phyloP scores from a whole-genome alignment of 2,329 filamentous ascomycete genomes.

The Colletotrichum endophyticum region DNA sequence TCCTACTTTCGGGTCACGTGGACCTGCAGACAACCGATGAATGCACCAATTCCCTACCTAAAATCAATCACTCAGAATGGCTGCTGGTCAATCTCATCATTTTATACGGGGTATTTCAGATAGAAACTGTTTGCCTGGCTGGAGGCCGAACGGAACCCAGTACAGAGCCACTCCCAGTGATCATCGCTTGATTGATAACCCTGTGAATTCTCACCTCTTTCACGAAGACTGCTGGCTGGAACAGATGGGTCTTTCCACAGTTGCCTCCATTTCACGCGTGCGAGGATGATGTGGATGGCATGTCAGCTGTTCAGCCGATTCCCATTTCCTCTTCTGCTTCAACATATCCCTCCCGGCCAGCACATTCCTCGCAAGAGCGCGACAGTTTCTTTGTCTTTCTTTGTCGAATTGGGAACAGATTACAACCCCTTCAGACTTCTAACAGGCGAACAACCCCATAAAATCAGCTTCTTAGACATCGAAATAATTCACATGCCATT shows the following conservation, averaged over 20 bases:
- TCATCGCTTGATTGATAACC: not conserved
- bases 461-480: not conserved
- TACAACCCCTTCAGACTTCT: not conserved
- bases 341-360: not conserved
- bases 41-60: not conserved
- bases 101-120: not conserved
- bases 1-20: not conserved
- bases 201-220: not conserved
- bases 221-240: not conserved
- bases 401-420: not conserved
- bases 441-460: not conserved
- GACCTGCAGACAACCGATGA: not conserved
- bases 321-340: not conserved
- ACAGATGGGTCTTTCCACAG: not conserved
- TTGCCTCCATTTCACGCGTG: not conserved
- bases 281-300: not conserved
- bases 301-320: not conserved
- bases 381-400: not conserved
- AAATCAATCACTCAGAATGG: not conserved
- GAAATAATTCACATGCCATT: not conserved
- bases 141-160: not conserved
- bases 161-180: not conserved
- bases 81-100: not conserved
- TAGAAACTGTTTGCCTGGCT: not conserved
- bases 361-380: not conserved